Conservation (phyloP, 345 rosid genomes). For the Brassica cretica region DNA sequence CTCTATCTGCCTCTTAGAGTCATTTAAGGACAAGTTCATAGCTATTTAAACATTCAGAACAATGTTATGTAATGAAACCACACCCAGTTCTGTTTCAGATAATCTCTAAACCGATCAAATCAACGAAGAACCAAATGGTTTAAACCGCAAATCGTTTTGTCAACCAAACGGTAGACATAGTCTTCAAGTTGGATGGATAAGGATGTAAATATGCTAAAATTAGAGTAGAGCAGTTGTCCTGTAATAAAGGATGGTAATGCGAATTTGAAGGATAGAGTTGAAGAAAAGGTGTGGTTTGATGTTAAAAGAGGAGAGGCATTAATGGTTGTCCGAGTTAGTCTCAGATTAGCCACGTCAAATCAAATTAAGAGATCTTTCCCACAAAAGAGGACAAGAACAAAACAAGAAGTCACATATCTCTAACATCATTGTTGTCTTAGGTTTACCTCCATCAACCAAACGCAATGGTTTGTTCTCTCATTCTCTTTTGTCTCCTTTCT, state of each 20-base stretch:
- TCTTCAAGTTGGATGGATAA: constrained; percentile 7
- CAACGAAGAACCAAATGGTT: not conserved
- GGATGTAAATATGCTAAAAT: constrained; percentile 22
- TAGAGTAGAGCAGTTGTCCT: constrained; percentile 10
- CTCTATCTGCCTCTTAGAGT: not conserved
- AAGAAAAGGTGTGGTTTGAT: constrained; percentile 1
- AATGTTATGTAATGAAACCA: constrained; percentile 22
- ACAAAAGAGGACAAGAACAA: constrained; percentile 21
- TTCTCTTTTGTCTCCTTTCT: not conserved
- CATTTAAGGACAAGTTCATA: not conserved
- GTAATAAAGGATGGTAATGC: constrained; percentile 22
- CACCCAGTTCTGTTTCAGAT: not conserved
- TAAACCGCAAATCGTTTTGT: not conserved
- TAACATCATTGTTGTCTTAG: constrained; percentile 7
- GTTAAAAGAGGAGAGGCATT: constrained; percentile 6
- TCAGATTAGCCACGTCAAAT: constrained; percentile 42
- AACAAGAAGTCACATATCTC: constrained; percentile 10
- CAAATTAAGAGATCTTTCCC: constrained; percentile 44
- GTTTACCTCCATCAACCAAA: constrained; percentile 26
- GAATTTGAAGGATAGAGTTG: not conserved
- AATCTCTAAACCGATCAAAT: not conserved
- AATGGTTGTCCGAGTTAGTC: constrained; percentile 43
- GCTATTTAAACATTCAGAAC: not conserved
- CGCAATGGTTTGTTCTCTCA: constrained; percentile 35
- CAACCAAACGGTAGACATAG: constrained; percentile 2